Evolutionary conservation across 192 early-diverging fungal species (phyloP), one percentile per base, ranked within the genome.

Genomic region (Pilaira anomala): DNA sequence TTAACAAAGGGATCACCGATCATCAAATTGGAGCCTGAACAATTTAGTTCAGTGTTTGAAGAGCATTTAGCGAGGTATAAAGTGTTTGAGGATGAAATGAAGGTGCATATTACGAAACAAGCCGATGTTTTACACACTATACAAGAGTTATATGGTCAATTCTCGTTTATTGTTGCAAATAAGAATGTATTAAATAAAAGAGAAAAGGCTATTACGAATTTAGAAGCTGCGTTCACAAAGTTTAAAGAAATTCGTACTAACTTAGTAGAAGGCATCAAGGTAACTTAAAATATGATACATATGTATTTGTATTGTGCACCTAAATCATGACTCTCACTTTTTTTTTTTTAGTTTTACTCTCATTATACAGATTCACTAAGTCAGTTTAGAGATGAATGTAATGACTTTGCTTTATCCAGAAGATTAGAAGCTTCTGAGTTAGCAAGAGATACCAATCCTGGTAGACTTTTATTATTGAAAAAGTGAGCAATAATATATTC

Each of bases 231-330:
- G 12, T 91, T 87, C 62, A 79, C 87, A 70, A 79, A 82, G 46
- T 96, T 88, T 66, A 80, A 81, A 50, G 88, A 92, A 39, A 88
- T 92, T 7, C 79, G 83, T 14, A 78, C 75, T 13, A 94, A 93
- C 60, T 65, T 96, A 29, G 77, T 84, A 29, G 92, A 95, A 68
- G 93, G 93, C 7, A 73, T 82, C 21, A 83, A 89, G 81, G 86
- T 88, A 73, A 65, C 2, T 1, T 26, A 60, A 9, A 36, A 36
- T 1, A 24, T 26, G 14, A 0, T 13, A 44, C n/a, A n/a, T n/a
- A n/a, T 33, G 13, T 22, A 41, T 44, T 18, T 41, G 8, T 13
- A 18, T 41, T 59, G n/a, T n/a, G n/a, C n/a, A n/a, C n/a, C n/a
- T n/a, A n/a, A n/a, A n/a, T n/a, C n/a, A n/a, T n/a, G n/a, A 11